These are phyloP conservation scores for Pyrenophora seminiperda DNA, from an alignment of 2,329 filamentous ascomycete species.

Conservation along the genomic window DNA sequence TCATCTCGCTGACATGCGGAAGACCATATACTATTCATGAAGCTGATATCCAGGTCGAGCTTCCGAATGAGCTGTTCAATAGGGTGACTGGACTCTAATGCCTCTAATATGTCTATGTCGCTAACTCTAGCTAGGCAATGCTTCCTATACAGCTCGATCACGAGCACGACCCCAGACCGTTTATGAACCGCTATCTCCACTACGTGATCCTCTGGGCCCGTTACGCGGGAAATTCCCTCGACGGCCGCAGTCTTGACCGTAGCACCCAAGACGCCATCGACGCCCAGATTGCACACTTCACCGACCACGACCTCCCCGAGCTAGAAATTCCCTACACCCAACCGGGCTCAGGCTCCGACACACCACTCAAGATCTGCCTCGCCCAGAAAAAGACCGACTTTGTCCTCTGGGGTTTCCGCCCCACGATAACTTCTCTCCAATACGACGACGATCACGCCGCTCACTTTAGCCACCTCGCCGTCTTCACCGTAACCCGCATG, in stretches of 20 bases:
- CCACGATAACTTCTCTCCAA: constrained; percentile 30
- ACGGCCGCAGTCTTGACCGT: constrained; percentile 22
- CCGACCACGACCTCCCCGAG: constrained; percentile 8
- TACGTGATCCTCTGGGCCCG: constrained; percentile 35
- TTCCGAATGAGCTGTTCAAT: constrained; percentile 24
- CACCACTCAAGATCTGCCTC: constrained; percentile 14
- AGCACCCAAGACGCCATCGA: constrained; percentile 11
- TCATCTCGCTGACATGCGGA: constrained; percentile 38
- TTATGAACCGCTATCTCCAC: constrained; percentile 27
- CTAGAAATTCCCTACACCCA: constrained; percentile 4
- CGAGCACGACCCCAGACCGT: constrained; percentile 20
- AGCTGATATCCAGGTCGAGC: constrained; percentile 34
- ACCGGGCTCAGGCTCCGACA: background rate
- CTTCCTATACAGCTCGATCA: constrained; percentile 14
- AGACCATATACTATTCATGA: constrained; percentile 39
- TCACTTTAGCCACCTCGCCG: constrained; percentile 23
- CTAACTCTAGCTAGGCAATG: constrained; percentile 14
- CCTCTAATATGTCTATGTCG: background rate
- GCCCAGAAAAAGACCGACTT: constrained; percentile 30
- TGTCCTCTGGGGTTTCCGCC: constrained; percentile 31
- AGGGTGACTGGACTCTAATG: constrained; percentile 18
- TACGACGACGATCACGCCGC: constrained; percentile 21
- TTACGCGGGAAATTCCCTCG: constrained; percentile 31
- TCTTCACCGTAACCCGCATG: constrained; percentile 21
- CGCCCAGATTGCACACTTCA: constrained; percentile 15